Evolutionary conservation across 2,329 filamentous ascomycete species (phyloP).

Genomic region (Colletotrichum sp.): DNA sequence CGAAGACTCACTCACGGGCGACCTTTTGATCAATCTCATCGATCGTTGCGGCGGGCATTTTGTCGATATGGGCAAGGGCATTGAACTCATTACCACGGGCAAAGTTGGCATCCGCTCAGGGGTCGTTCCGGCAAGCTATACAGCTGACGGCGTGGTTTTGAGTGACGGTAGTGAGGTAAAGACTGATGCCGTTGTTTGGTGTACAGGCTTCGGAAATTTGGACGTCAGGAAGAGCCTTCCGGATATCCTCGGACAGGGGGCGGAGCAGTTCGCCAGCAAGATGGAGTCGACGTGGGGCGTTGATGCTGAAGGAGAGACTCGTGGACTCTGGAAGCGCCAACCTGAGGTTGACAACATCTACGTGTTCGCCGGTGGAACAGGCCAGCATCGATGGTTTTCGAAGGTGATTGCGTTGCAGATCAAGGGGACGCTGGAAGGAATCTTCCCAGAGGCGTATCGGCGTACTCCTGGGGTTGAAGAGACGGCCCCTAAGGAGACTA

Average conservation of each 20-base stretch:
- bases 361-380: slow-evolving; percentile 35
- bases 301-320: slow-evolving; percentile 45
- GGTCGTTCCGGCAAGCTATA: slow-evolving; percentile 31
- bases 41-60: slow-evolving; percentile 39
- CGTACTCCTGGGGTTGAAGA: neutral
- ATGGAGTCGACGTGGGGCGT: slow-evolving; percentile 45
- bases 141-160: slow-evolving; percentile 29
- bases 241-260: slow-evolving; percentile 30
- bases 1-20: slow-evolving; percentile 6
- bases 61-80: slow-evolving; percentile 36
- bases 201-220: slow-evolving; percentile 37
- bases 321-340: slow-evolving; percentile 44
- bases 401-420: slow-evolving; percentile 36
- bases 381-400: slow-evolving; percentile 38
- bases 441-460: slow-evolving; percentile 30
- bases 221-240: slow-evolving; percentile 31
- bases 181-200: slow-evolving; percentile 39
- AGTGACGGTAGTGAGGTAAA: slow-evolving; percentile 33
- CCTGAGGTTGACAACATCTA: slow-evolving; percentile 36
- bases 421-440: slow-evolving; percentile 35
- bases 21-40: slow-evolving; percentile 25
- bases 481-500: too few relatives aligned
- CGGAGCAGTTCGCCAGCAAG: slow-evolving; percentile 29
- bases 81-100: slow-evolving; percentile 31
- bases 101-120: slow-evolving; percentile 31